A percentile compares a stretch with the other conserved stretches of the same genome.
These are phyloP conservation scores for Suillus clintonianus DNA, from an alignment of 768 basidiomycete genomes.

Conservation along the genomic window DNA sequence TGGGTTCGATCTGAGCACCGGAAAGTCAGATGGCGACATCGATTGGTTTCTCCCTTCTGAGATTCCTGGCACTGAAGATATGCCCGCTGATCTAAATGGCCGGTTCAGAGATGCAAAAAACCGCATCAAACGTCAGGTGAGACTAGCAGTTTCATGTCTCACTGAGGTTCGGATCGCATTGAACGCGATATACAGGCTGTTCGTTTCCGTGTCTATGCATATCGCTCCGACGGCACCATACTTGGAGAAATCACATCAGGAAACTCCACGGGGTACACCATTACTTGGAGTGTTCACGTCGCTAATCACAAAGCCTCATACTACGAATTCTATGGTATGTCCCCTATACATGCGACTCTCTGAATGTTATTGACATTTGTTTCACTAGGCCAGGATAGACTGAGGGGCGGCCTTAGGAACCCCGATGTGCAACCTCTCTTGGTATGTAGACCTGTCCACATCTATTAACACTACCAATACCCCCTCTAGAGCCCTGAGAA, in stretches of 20 bases:
- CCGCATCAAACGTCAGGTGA: conserved; percentile 32
- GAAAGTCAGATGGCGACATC: conserved; percentile 7
- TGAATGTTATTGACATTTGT: neutral
- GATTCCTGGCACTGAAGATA: conserved; percentile 26
- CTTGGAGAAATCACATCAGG: conserved; percentile 31
- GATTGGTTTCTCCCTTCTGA: conserved; percentile 29
- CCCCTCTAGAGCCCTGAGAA: neutral
- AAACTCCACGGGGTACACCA: conserved; percentile 11
- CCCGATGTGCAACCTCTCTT: conserved; percentile 1
- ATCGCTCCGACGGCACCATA: conserved; percentile 20
- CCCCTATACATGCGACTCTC: neutral
- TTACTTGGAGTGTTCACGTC: conserved; percentile 34
- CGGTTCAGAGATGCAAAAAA: conserved; percentile 22
- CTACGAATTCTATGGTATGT: conserved; percentile 16
- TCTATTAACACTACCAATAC: neutral
- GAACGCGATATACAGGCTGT: conserved; percentile 23
- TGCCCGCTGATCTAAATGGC: conserved; percentile 5
- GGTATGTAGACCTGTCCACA: neutral
- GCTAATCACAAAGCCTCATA: conserved; percentile 34
- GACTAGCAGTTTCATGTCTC: neutral
- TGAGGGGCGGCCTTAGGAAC: neutral
- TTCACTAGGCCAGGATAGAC: neutral
- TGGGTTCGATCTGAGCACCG: conserved; percentile 11
- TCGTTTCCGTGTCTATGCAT: conserved; percentile 36
- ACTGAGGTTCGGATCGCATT: neutral